Percentiles rank a stretch among this genome's conserved stretches.
These are phyloP conservation scores for Trametopsis cervina DNA, from an alignment of 768 basidiomycete species.

Conservation along the genomic window DNA sequence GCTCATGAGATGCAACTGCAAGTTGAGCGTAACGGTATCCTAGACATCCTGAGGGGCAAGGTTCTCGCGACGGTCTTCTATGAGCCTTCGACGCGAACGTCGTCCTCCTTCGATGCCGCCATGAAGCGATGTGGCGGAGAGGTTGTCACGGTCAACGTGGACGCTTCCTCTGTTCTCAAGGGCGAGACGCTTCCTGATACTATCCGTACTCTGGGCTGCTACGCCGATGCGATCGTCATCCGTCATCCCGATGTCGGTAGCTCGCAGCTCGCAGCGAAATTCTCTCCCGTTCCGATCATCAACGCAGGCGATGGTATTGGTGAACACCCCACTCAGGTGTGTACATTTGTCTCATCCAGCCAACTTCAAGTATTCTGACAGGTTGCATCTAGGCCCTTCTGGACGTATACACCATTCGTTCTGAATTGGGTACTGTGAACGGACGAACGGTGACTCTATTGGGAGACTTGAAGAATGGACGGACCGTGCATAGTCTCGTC, in stretches of 20 bases:
- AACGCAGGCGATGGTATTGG: conserved; percentile 97
- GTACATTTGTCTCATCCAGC: neutral
- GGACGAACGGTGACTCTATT: conserved; percentile 89
- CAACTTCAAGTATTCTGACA: too few relatives aligned
- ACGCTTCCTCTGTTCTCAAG: conserved; percentile 84
- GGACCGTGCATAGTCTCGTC: conserved; percentile 95
- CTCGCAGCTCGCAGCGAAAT: conserved; percentile 93
- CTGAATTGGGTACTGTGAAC: conserved; percentile 96
- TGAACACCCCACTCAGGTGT: conserved; percentile 92
- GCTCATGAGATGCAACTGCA: conserved; percentile 97
- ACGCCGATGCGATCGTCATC: conserved; percentile 90
- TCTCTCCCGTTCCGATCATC: conserved; percentile 89
- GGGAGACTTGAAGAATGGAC: conserved; percentile 96
- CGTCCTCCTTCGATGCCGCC: conserved; percentile 93
- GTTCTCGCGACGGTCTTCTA: conserved; percentile 92
- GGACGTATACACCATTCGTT: conserved; percentile 92
- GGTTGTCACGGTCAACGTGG: conserved; percentile 78
- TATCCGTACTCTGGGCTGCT: conserved; percentile 89
- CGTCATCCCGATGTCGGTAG: conserved; percentile 93
- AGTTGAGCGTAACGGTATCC: conserved; percentile 82
- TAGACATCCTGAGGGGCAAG: conserved; percentile 87
- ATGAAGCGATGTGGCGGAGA: conserved; percentile 98
- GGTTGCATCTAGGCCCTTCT: conserved; percentile 64
- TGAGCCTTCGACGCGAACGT: conserved; percentile 94
- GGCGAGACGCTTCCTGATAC: conserved; percentile 94